These are phyloP conservation scores for Babjeviella inositovora DNA, from an alignment of 805 yeast genomes.

Conservation along the genomic window DNA sequence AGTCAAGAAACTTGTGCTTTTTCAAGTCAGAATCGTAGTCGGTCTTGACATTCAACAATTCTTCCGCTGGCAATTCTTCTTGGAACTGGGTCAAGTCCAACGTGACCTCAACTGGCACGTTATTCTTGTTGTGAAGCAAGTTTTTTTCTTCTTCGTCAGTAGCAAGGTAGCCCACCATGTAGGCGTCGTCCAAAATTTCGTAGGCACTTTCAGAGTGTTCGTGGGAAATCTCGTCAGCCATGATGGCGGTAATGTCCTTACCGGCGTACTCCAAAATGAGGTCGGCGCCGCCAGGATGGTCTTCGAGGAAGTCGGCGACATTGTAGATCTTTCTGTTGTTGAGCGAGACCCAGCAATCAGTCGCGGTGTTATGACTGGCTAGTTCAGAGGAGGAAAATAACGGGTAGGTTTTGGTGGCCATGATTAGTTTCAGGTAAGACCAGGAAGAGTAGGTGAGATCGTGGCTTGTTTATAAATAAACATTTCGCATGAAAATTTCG, in stretches of 20 bases:
- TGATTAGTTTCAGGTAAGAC: too few relatives aligned
- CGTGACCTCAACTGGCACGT: constrained; percentile 41
- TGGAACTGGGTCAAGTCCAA: constrained; percentile 24
- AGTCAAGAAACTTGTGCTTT: constrained; percentile 76
- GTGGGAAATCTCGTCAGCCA: constrained; percentile 61
- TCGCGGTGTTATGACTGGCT: constrained; percentile 27
- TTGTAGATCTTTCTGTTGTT: constrained; percentile 72
- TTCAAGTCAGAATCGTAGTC: constrained; percentile 56
- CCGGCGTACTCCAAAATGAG: constrained; percentile 43
- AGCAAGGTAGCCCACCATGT: constrained; percentile 72
- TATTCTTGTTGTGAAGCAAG: constrained; percentile 42
- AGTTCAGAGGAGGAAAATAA: too few relatives aligned
- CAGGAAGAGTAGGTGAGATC: too few relatives aligned
- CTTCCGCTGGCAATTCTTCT: constrained; percentile 59
- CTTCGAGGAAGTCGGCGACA: constrained; percentile 57
- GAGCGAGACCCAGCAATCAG: constrained; percentile 70
- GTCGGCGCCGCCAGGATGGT: constrained; percentile 59
- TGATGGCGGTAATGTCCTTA: constrained; percentile 50
- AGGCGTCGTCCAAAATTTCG: constrained; percentile 71
- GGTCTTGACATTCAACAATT: constrained; percentile 60
- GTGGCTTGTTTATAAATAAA: too few relatives aligned
- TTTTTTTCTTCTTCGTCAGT: constrained; percentile 64
- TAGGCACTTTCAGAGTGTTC: constrained; percentile 76
- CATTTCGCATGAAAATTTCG: too few relatives aligned
- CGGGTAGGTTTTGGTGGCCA: too few relatives aligned